Evolutionary conservation across 73 alveolate species (phyloP).

Genomic region (Paraurostyla sp.): DNA sequence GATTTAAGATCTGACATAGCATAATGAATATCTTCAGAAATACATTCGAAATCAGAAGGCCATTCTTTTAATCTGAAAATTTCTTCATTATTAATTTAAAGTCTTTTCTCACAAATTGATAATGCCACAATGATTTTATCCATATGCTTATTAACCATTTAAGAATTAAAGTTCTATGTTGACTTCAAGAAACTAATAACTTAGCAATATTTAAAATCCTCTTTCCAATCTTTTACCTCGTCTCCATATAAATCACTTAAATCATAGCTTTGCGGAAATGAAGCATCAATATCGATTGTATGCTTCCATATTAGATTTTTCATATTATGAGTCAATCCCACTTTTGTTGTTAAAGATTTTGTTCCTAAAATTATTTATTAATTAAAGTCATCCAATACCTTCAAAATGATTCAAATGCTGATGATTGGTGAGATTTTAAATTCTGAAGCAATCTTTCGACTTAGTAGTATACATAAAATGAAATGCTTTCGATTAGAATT

Average conservation of each 20-base stretch:
- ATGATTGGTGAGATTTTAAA: background rate
- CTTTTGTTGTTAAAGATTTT: constrained; percentile 65
- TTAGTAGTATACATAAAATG: constrained; percentile 60
- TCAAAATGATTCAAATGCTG: constrained; percentile 57
- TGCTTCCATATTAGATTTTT: constrained; percentile 60
- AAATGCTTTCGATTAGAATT: constrained; percentile 63
- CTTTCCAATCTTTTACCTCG: constrained; percentile 53
- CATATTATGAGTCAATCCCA: constrained; percentile 69
- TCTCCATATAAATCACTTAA: constrained; percentile 62
- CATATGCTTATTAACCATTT: background rate
- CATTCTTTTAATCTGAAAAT: constrained; percentile 8
- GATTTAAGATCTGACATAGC: constrained; percentile 16
- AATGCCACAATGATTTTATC: constrained; percentile 43
- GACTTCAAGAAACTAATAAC: constrained; percentile 6
- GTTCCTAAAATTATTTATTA: too few species aligned
- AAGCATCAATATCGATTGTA: constrained; percentile 45
- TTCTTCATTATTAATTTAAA: background rate
- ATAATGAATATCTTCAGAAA: constrained; percentile 48
- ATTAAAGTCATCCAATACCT: too few species aligned
- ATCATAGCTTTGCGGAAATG: constrained; percentile 51
- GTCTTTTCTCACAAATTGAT: constrained; percentile 19
- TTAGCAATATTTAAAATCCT: constrained; percentile 53
- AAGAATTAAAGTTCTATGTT: background rate
- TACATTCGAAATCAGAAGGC: background rate
- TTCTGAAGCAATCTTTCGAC: constrained; percentile 58